A percentile compares a stretch with the other conserved stretches of the same genome.
Evolutionary conservation across 768 basidiomycete genomes (phyloP).

Genomic region (Coprinopsis marcescibilis): DNA sequence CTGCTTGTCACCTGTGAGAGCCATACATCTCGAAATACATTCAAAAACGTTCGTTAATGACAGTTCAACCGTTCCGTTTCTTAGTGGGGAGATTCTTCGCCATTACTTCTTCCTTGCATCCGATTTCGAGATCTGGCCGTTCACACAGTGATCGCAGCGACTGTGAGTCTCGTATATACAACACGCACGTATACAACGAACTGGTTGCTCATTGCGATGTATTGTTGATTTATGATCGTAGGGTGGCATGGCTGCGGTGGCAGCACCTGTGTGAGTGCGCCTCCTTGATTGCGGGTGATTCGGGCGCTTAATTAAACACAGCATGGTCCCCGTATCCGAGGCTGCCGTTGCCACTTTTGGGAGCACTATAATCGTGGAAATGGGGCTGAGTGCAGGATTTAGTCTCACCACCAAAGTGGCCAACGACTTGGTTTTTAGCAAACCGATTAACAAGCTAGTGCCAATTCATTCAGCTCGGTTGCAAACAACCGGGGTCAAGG

Average conservation of each 20-base stretch:
- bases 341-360: slow-evolving; percentile 44
- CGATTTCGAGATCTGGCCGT: slow-evolving; percentile 58
- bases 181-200: slow-evolving; percentile 2
- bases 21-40: too few species aligned
- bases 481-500: slow-evolving; percentile 54
- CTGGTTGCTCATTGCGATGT: slow-evolving; percentile 4
- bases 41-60: too few species aligned
- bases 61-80: too few species aligned
- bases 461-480: slow-evolving; percentile 49
- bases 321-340: slow-evolving; percentile 52
- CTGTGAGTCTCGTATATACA: slow-evolving; percentile 32
- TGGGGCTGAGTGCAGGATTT: slow-evolving; percentile 51
- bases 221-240: slow-evolving; percentile 11
- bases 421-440: slow-evolving; percentile 47
- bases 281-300: too few species aligned
- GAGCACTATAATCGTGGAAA: slow-evolving; percentile 53
- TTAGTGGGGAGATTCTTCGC: slow-evolving; percentile 62
- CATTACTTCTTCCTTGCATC: slow-evolving; percentile 57
- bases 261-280: slow-evolving; percentile 30
- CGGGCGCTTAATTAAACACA: too few species aligned
- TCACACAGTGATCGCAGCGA: slow-evolving; percentile 55
- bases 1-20: slow-evolving; percentile 54
- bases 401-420: slow-evolving; percentile 43
- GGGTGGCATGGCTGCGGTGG: slow-evolving; percentile 39
- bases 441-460: slow-evolving; percentile 40